phyloP scores from a whole-genome alignment of 352 stramenopile species.

The Ophiocytium majus region DNA sequence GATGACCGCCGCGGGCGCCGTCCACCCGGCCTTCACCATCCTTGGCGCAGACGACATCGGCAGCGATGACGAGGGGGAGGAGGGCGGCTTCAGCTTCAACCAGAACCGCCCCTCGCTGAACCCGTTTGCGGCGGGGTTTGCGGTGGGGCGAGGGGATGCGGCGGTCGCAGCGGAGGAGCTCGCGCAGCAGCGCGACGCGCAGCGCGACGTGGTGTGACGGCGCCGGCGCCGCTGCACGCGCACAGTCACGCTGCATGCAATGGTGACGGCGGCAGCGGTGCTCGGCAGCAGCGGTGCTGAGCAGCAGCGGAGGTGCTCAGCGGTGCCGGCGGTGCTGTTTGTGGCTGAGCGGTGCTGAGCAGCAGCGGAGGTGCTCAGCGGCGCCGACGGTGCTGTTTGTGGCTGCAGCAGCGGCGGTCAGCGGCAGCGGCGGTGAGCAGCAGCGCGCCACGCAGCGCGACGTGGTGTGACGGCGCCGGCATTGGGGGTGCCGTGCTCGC shows the following conservation, averaged over 20 bases:
- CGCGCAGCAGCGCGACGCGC: not conserved
- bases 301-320: not conserved
- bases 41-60: not conserved
- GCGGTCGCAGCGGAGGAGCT: not conserved
- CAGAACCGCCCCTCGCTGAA: slow-evolving; percentile 15
- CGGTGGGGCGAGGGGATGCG: not conserved
- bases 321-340: no score
- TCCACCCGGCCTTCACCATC: slow-evolving; percentile 11
- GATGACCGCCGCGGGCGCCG: not conserved
- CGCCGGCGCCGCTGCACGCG: not conserved
- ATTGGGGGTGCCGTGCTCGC: no score
- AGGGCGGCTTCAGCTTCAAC: slow-evolving; percentile 22
- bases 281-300: not conserved
- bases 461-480: no score
- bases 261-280: no score
- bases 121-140: not conserved
- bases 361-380: no score
- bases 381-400: no score
- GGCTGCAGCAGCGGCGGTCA: no score
- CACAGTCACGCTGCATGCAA: not conserved
- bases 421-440: no score
- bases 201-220: not conserved
- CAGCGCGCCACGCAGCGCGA: no score
- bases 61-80: slow-evolving; percentile 2
- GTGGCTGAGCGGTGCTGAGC: no score